Evolutionary conservation across 306 rosid genomes (phyloP).

Genomic region (Styphnolobium japonicum): DNA sequence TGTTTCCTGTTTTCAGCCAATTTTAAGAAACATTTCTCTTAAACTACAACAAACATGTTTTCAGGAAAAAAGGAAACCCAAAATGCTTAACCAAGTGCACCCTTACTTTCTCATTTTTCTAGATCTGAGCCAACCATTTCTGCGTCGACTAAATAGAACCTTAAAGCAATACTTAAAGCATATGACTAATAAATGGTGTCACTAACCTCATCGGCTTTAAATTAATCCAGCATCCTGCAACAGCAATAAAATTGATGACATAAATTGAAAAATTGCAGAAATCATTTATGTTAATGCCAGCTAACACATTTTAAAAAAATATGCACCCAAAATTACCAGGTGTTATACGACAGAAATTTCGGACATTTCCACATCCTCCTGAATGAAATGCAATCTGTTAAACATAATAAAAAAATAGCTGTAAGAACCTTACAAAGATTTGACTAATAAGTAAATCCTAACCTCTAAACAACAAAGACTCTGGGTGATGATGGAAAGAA

Average conservation of each 20-base stretch:
- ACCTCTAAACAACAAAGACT: not conserved
- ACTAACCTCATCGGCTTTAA: constrained; percentile 54
- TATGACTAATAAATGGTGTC: not conserved
- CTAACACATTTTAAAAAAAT: not conserved
- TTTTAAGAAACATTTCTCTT: not conserved
- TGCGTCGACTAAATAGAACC: not conserved
- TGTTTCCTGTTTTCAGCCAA: not conserved
- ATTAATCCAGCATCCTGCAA: constrained; percentile 52
- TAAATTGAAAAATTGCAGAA: constrained; percentile 10
- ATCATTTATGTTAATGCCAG: not conserved
- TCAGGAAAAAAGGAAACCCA: not conserved
- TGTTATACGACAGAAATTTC: constrained; percentile 42
- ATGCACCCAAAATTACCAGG: constrained; percentile 41
- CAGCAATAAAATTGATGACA: not conserved
- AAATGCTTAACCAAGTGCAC: not conserved
- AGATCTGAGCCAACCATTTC: not conserved
- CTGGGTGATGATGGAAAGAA: not conserved
- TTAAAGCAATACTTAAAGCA: constrained; percentile 3
- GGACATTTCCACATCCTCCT: constrained; percentile 44
- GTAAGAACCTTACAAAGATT: constrained; percentile 4
- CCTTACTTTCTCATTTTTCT: not conserved
- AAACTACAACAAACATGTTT: not conserved
- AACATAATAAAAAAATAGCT: constrained; percentile 24
- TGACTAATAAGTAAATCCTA: not conserved
- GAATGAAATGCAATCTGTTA: constrained; percentile 46